A percentile compares a stretch with the other conserved stretches of the same genome.
These are phyloP conservation scores for Tricholoma sp. DNA, from an alignment of 768 basidiomycete species.

Conservation along the genomic window DNA sequence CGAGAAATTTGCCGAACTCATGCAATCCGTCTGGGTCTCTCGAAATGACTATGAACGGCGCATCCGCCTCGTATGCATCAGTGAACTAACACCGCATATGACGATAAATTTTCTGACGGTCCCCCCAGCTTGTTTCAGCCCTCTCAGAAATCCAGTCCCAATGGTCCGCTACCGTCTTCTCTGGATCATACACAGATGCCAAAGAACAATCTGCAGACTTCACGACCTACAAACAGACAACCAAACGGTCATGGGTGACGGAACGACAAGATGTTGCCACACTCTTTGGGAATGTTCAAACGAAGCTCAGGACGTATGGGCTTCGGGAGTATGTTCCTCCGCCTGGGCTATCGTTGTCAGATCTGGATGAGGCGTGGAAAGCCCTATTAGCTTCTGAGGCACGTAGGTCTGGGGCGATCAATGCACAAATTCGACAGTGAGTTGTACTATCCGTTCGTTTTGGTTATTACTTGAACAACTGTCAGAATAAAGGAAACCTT, in stretches of 20 bases:
- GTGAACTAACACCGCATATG: slow-evolving; percentile 2
- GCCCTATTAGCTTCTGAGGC: slow-evolving; percentile 70
- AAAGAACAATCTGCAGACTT: slow-evolving; percentile 72
- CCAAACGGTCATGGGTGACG: slow-evolving; percentile 82
- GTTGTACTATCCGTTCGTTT: slow-evolving; percentile 20
- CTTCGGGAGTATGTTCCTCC: slow-evolving; percentile 81
- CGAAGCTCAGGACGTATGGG: slow-evolving; percentile 88
- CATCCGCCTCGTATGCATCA: slow-evolving; percentile 51
- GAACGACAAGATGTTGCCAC: slow-evolving; percentile 87
- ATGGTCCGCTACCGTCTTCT: slow-evolving; percentile 65
- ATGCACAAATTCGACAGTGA: slow-evolving; percentile 84
- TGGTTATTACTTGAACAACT: slow-evolving; percentile 1
- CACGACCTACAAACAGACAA: slow-evolving; percentile 76
- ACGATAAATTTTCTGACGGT: background rate
- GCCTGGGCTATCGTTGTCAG: slow-evolving; percentile 58
- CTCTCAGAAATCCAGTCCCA: slow-evolving; percentile 60
- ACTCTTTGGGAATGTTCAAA: slow-evolving; percentile 89
- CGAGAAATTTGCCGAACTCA: slow-evolving; percentile 92
- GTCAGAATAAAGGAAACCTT: slow-evolving; percentile 76
- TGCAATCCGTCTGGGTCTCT: slow-evolving; percentile 87
- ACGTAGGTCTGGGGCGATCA: slow-evolving; percentile 72
- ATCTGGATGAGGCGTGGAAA: slow-evolving; percentile 78
- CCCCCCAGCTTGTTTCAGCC: slow-evolving; percentile 54
- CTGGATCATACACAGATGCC: slow-evolving; percentile 76
- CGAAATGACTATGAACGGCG: slow-evolving; percentile 92